These are phyloP conservation scores for Euphorbia schlechtendalii DNA, from an alignment of 441 rosid species.

Conservation along the genomic window DNA sequence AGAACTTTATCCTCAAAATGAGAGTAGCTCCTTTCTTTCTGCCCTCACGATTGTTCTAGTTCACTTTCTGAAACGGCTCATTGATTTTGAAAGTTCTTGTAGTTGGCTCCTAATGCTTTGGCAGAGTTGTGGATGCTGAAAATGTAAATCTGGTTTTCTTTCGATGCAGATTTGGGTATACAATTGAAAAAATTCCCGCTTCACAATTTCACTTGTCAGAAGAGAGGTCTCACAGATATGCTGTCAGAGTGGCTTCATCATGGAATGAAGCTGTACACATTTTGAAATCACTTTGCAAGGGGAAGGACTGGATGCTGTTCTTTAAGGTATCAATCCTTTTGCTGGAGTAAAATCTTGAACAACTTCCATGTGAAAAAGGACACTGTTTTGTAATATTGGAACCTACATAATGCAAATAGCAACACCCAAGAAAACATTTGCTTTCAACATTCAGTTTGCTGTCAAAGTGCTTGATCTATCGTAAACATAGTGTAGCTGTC, in stretches of 20 bases:
- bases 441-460: not conserved
- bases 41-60: not conserved
- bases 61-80: too few relatives aligned
- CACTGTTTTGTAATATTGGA: not conserved
- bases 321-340: conserved; percentile 85
- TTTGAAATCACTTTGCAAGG: conserved; percentile 62
- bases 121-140: not conserved
- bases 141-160: conserved; percentile 5
- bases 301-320: conserved; percentile 70
- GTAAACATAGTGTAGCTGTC: not conserved
- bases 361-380: not conserved
- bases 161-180: conserved; percentile 67
- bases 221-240: conserved; percentile 41
- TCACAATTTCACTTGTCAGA: conserved; percentile 60
- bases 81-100: not conserved
- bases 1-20: conserved; percentile 1
- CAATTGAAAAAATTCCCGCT: conserved; percentile 61
- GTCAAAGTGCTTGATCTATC: not conserved
- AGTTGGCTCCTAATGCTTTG: not conserved
- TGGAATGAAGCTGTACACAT: conserved; percentile 54
- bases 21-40: not conserved
- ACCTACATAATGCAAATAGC: not conserved
- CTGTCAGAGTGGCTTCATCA: conserved; percentile 46
- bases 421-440: not conserved
- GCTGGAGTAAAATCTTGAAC: not conserved